Percentiles rank a stretch among this genome's conserved stretches.
Evolutionary conservation across 2,329 filamentous ascomycete species (phyloP).

Genomic region (Fusarium sp.): DNA sequence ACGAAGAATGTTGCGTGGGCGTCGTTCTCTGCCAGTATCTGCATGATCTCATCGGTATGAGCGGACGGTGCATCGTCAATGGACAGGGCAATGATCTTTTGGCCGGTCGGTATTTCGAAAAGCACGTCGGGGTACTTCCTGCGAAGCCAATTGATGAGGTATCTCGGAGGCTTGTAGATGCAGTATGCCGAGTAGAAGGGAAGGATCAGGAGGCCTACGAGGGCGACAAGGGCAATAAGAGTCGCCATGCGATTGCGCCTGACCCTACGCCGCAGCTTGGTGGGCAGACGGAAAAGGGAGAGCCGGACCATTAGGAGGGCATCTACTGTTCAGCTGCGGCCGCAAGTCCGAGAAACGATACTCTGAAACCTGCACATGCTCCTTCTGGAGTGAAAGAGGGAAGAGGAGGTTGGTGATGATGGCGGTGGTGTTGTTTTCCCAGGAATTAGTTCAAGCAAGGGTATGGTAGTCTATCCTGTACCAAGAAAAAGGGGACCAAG

Average conservation of each 20-base stretch:
- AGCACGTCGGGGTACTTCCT: slow-evolving; percentile 81
- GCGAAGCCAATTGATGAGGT: slow-evolving; percentile 77
- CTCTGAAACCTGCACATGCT: slow-evolving; percentile 43
- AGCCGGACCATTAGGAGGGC: slow-evolving; percentile 54
- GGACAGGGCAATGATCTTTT: slow-evolving; percentile 82
- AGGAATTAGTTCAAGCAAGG: slow-evolving; percentile 13
- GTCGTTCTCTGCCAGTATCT: slow-evolving; percentile 72
- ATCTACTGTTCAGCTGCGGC: slow-evolving; percentile 36
- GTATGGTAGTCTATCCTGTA: neutral
- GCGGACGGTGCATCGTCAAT: slow-evolving; percentile 87
- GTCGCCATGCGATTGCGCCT: slow-evolving; percentile 70
- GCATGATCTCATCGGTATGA: slow-evolving; percentile 77
- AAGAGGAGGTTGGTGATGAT: slow-evolving; percentile 22
- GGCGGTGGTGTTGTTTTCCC: slow-evolving; percentile 21
- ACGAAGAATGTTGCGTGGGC: slow-evolving; percentile 89
- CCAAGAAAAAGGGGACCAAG: slow-evolving; percentile 22
- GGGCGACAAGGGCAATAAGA: slow-evolving; percentile 57
- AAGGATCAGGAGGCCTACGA: slow-evolving; percentile 53
- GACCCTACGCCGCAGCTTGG: slow-evolving; percentile 68
- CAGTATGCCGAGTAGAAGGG: slow-evolving; percentile 68
- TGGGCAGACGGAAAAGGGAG: slow-evolving; percentile 66
- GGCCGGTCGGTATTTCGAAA: slow-evolving; percentile 71
- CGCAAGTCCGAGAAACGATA: slow-evolving; percentile 41
- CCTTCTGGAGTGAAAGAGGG: slow-evolving; percentile 17
- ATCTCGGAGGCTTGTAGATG: slow-evolving; percentile 83